Evolutionary conservation across 345 rosid species (phyloP).

Genomic region (Aquilaria yunnanensis): DNA sequence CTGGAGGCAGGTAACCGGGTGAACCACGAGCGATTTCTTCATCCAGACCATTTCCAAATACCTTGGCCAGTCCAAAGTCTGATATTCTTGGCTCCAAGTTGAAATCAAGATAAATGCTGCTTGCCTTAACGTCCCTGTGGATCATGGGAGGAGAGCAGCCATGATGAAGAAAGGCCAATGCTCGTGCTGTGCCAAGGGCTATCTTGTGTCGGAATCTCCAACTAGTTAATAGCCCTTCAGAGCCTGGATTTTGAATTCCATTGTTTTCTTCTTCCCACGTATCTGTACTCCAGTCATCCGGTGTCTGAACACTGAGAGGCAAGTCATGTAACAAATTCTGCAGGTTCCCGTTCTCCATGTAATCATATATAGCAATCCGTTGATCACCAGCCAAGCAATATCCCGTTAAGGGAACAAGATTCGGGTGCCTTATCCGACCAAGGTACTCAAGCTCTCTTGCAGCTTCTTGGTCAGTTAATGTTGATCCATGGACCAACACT

Average conservation of each 20-base stretch:
- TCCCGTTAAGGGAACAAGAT: conserved; percentile 87
- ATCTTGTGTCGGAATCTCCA: conserved; percentile 84
- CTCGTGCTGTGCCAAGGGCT: conserved; percentile 88
- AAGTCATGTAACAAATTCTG: conserved; percentile 82
- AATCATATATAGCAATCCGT: conserved; percentile 88
- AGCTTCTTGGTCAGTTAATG: conserved; percentile 81
- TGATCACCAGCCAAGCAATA: conserved; percentile 95
- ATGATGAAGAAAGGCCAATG: conserved; percentile 88
- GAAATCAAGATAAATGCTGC: conserved; percentile 79
- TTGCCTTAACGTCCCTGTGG: conserved; percentile 86
- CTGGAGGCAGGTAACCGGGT: conserved; percentile 84
- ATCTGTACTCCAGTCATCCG: conserved; percentile 85
- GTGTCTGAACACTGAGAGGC: conserved; percentile 72
- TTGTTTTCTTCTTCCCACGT: conserved; percentile 74
- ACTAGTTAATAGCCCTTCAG: conserved; percentile 55
- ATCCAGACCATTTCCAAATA: conserved; percentile 70
- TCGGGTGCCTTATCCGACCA: conserved; percentile 82
- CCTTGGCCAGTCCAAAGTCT: conserved; percentile 80
- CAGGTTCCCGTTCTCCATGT: conserved; percentile 96
- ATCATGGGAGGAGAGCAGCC: conserved; percentile 90
- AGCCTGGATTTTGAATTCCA: conserved; percentile 58
- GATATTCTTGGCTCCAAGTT: conserved; percentile 84
- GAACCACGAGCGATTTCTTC: conserved; percentile 62
- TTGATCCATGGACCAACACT: conserved; percentile 87
- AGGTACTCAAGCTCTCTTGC: conserved; percentile 87